Evolutionary conservation across 768 basidiomycete species (phyloP), one percentile per base, ranked within the genome.

Genomic region (Trametes coccinea): DNA sequence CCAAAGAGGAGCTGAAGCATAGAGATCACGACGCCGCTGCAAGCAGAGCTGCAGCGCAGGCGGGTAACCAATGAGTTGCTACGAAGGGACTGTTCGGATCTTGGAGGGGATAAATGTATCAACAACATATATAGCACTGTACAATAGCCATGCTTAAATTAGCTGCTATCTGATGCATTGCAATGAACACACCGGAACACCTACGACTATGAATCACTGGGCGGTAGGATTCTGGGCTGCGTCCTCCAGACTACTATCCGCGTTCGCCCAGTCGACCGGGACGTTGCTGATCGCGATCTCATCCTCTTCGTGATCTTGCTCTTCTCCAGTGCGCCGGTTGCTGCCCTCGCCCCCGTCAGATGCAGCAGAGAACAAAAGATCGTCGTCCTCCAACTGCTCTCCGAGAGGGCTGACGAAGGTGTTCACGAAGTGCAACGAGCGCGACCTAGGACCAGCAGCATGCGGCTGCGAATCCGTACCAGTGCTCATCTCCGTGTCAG

Each of bases 1-100:
- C 72, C 13, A 70, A 72, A 66, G 62, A 69, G 3, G 80, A 83
- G 62, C 50, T 70, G 27, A 70, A 70, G 62, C 61, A 63, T 44
- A 67, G 68, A 27, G 71, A 70, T 46, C 71, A 72, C 56, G 69
- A 72, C 47, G 71, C 69, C 2, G 66, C 67, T 10, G 69, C 66
- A 13, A 66, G 67, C 2, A 51, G 66, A 31, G 60, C 57, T 0
- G 66, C 59, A 7, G 61, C 53, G 9, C 6, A 37, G 34, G 30
- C 31, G 0, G 56, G 16, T 5, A 44, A 17, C 33, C 54, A 43
- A 5, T 61, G 29, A 31, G 5, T 14, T 30, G 10, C 3, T 14
- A 14, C 30, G 30, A 8, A n/a, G 4, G 4, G 17, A n/a, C 17
- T 17, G 27, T 13, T 8, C 22, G 22, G 9, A 43, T 16, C 5